These are phyloP conservation scores for Chlamydomonas urium DNA, from an alignment of 139 green algal species.

Conservation along the genomic window DNA sequence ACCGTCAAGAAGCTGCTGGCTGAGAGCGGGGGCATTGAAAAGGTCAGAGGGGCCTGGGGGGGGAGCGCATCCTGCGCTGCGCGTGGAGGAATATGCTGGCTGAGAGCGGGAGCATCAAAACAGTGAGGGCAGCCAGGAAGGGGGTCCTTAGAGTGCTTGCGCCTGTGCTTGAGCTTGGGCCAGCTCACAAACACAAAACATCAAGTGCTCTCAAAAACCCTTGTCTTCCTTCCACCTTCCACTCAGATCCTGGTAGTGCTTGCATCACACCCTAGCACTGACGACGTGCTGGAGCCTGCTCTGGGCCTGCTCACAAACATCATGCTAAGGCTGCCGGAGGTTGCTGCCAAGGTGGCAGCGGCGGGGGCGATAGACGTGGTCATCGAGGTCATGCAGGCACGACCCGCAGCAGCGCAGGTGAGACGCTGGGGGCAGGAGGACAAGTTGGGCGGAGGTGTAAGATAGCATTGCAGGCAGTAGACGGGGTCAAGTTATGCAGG, in stretches of 20 bases:
- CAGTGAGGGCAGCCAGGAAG: too few relatives aligned
- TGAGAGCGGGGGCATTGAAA: constrained; percentile 39
- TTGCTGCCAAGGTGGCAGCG: constrained; percentile 26
- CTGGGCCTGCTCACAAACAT: constrained; percentile 72
- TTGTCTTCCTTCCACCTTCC: background rate
- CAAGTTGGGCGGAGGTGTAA: too few relatives aligned
- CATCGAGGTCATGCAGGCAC: constrained; percentile 23
- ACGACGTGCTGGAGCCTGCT: constrained; percentile 49
- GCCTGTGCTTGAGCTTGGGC: too few relatives aligned
- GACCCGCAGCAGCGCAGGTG: background rate
- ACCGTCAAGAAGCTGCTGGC: constrained; percentile 63
- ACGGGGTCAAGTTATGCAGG: too few relatives aligned
- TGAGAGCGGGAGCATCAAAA: too few relatives aligned
- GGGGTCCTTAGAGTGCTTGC: too few relatives aligned
- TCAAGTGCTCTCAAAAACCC: too few relatives aligned
- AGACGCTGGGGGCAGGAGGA: too few relatives aligned
- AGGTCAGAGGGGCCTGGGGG: constrained; percentile 25
- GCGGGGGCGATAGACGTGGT: constrained; percentile 29
- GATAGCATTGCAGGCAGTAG: too few relatives aligned
- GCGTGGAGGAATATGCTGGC: too few relatives aligned
- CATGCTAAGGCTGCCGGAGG: constrained; percentile 67
- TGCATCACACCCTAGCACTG: constrained; percentile 15
- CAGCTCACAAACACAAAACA: too few relatives aligned
- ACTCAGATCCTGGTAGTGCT: constrained; percentile 10
- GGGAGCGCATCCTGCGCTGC: too few relatives aligned